Base-by-base conservation (phyloP, 176 grass and related monocot species). In the Areca catechu region DNA sequence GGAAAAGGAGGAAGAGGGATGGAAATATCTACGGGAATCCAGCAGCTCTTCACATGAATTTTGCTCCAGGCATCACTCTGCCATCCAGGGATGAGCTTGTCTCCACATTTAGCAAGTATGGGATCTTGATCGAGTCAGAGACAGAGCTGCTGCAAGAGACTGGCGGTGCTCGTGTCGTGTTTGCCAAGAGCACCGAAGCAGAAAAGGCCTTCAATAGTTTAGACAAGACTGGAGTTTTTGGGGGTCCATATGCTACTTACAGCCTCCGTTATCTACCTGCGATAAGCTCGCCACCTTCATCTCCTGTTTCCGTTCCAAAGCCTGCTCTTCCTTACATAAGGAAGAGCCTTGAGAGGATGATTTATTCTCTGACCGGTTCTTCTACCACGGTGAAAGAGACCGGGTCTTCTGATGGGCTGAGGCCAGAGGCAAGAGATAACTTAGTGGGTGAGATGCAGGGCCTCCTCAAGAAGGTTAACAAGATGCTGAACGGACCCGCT, bases 321-420 rank as follows among this genome's bases (percentile, higher is more conserved):
- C 76, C 83, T 50, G 80, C 76, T 20, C 80, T 96, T 43, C 28
- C 58, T 3, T 86, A 88, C 48, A 69, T 97, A 24, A 91, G 71
- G 75, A 91, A 85, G 67, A 91, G 79, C 54, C 68, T 97, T 47
- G 83, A 97, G 78, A 88, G 47, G n/a, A 97, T 97, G 83, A 97
- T 97, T 17, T 84, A 66, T 17, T 62, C 70, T 24, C 70, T 90
- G 57, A 80, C 61, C 22, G 3, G 63, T 0, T 74, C 49, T 56
- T 49, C 49, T 4, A 47, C 70, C 16, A 16, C 53, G 49, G 78
- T 73, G 56, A 77, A 76, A 49, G 70, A 60, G 19, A 48, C 7
- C 21, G 24, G n/a, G 7, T 53, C 23, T 37, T 43, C 69, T 4
- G 53, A 23, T 12, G 17, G 3, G 17, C 43, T 34, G 43, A 53